Evolutionary conservation across 2,329 filamentous ascomycete species (phyloP), one percentile per base, ranked within the genome.

Genomic region (Hirsutella thompsonii): DNA sequence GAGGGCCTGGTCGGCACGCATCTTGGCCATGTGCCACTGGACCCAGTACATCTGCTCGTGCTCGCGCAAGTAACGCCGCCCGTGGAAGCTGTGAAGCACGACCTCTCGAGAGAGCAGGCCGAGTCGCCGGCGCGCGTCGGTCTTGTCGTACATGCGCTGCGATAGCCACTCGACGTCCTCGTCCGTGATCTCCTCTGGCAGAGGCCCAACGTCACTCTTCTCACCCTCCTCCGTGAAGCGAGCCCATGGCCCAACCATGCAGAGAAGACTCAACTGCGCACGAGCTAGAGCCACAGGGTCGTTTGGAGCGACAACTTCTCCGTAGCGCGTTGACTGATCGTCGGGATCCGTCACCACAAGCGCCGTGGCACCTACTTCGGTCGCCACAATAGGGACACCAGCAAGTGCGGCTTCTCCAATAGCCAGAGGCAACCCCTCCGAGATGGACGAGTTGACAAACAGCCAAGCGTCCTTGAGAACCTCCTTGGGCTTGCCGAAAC

Each of bases 231-330:
- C 69, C 3, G 73, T 70, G 51, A 74, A 79, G 38, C 70, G 59
- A 40, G 67, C 62, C 76, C 76, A 81, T 51, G 77, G 70, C 4
- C 73, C 76, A 1, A 79, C 58, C 62, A 81, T 69, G 6, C 68
- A 74, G 11, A 81, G 64, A 48, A 81, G 67, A 42, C 72, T 71
- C 46, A 81, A 71, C 49, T 81, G 77, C 1, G 77, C 77, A 20
- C 70, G 64, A 2, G 76, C 77, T 2, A 81, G 62, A 4, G 71
- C 69, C 30, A 67, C 66, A 4, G 76, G 68, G 52, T 81, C 77
- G 48, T 81, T 81, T 2, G 76, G 77, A 13, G 76, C 72, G 3
- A 81, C 75, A 5, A 81, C 72, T 43, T 74, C 76, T 46, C 73
- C 76, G 59, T 74, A 81, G 4, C 67, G 61, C 47, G 49, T 52